Evolutionary conservation across 2,329 filamentous ascomycete genomes (phyloP), one percentile per base, ranked within the genome.

Genomic region (Aspergillus sp.): DNA sequence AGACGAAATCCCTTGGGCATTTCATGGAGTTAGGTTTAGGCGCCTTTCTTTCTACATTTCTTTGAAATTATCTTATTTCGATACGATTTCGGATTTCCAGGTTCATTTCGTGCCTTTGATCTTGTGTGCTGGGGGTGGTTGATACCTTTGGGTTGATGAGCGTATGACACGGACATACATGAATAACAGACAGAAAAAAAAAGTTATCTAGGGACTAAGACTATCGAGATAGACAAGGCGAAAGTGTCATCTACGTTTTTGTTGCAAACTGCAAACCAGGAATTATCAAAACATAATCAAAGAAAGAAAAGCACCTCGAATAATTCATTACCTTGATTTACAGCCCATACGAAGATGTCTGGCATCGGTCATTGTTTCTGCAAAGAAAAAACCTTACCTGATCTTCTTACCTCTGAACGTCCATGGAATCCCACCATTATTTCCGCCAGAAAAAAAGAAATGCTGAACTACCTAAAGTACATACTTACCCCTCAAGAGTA

Each of bases 391-490:
- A 66, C 72, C 75, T 77, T 78, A 78, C 75, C 76, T 75, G 73
- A 73, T 75, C 75, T 75, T 75, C 76, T 77, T 76, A 77, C 74
- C 76, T 42, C 36, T 77, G 65, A 68, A 58, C 60, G 57, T 64
- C 60, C 59, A 63, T 55, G 57, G 56, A 14, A 57, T 58, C 59
- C 66, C 60, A 54, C 54, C 59, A 59, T 60, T 42, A 61, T 62
- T 62, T 58, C 63, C 18, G 45, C 56, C 60, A 58, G 62, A 61
- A 65, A 63, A 61, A 65, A 63, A 50, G 60, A 58, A 57, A 61
- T 56, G 60, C 66, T 62, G 52, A 42, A 64, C 69, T 67, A 65
- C 69, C 69, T 75, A 77, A 74, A 71, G 66, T 78, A 78, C 76
- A 80, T 78, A 80, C 77, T 77, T 74, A 77, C 71, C 74, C 70